These are phyloP conservation scores for Diutina siamensis DNA, from an alignment of 1,139 yeast genomes.

Conservation along the genomic window DNA sequence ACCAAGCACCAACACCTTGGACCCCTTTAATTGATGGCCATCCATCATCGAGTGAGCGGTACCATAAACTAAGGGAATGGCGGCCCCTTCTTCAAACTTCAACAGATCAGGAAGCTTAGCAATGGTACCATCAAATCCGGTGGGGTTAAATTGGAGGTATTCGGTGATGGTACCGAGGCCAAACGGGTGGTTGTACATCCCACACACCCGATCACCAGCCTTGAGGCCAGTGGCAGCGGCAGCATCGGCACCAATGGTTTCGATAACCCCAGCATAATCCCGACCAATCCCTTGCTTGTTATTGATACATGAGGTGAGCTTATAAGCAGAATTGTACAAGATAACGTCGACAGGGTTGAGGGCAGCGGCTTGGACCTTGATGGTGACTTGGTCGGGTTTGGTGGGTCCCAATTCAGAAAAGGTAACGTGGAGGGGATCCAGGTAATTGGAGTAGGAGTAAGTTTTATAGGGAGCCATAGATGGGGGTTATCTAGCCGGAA, in stretches of 20 bases:
- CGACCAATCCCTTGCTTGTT: conserved; percentile 47
- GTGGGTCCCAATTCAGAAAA: not conserved
- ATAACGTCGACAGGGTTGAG: conserved; percentile 62
- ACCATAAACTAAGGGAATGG: not conserved
- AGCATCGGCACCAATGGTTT: conserved; percentile 41
- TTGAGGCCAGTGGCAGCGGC: conserved; percentile 20
- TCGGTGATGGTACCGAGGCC: conserved; percentile 42
- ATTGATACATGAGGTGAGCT: conserved; percentile 5
- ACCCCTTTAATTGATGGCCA: not conserved
- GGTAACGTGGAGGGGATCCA: conserved; percentile 1
- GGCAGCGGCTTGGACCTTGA: conserved; percentile 48
- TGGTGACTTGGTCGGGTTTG: conserved; percentile 32
- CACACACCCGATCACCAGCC: conserved; percentile 58
- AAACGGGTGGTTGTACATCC: conserved; percentile 31
- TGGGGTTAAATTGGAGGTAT: conserved; percentile 26
- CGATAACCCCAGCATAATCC: conserved; percentile 59
- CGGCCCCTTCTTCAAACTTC: conserved; percentile 2
- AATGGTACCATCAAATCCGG: not conserved
- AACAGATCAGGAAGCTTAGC: not conserved
- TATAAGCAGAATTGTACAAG: conserved; percentile 20
- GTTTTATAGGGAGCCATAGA: not conserved
- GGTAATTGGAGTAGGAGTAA: not conserved
- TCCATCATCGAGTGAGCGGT: not conserved
- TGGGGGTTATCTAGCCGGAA: no score
- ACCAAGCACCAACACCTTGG: conserved; percentile 1